Evolutionary conservation across 805 yeast genomes (phyloP).

Genomic region (Saccharomycopsis fibuligera): DNA sequence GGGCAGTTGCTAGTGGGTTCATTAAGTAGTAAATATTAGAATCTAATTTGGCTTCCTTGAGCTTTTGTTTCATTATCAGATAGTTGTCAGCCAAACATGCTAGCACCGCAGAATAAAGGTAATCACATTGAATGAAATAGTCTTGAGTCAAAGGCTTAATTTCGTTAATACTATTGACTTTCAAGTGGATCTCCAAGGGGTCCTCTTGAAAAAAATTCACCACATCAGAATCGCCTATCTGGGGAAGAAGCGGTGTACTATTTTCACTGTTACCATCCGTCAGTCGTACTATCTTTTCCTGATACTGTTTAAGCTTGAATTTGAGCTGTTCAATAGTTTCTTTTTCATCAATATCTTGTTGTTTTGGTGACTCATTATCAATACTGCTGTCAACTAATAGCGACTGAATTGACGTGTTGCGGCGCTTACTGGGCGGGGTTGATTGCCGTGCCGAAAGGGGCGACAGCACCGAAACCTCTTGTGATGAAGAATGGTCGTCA

Average conservation of each 20-base stretch:
- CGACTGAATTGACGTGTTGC: too few species aligned
- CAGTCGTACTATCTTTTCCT: not conserved
- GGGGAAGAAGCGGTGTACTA: not conserved
- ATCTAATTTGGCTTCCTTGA: constrained; percentile 1
- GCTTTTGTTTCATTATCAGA: not conserved
- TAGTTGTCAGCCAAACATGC: not conserved
- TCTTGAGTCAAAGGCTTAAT: not conserved
- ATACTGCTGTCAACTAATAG: too few species aligned
- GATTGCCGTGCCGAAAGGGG: too few species aligned
- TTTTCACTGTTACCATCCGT: not conserved
- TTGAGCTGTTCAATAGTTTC: not conserved
- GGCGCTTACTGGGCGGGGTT: too few species aligned
- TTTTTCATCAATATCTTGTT: too few species aligned
- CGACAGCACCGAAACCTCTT: too few species aligned
- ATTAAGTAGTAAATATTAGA: constrained; percentile 5
- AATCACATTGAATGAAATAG: not conserved
- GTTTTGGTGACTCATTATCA: too few species aligned
- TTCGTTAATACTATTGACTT: not conserved
- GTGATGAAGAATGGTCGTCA: too few species aligned
- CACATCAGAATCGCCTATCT: not conserved
- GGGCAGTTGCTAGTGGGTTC: constrained; percentile 5
- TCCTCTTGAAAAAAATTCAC: not conserved
- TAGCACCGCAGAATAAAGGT: not conserved
- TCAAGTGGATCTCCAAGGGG: not conserved
- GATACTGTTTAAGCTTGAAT: not conserved